These are phyloP conservation scores for Leishmania amazonensis DNA, from an alignment of 208 protist genomes.

Conservation along the genomic window DNA sequence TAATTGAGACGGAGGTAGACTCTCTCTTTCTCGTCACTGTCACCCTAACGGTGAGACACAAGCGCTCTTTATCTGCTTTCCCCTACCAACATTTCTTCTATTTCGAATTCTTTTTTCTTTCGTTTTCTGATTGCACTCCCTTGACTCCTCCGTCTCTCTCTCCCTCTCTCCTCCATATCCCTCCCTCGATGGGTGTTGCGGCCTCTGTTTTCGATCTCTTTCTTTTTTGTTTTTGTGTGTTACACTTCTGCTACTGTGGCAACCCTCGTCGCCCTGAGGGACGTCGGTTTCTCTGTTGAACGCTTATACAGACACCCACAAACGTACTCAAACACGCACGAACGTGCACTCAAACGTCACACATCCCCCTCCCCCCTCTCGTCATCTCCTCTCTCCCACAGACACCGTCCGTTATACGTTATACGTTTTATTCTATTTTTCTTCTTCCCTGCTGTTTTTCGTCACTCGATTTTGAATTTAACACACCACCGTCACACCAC, in stretches of 20 bases:
- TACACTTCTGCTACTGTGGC: neutral
- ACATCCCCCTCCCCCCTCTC: neutral
- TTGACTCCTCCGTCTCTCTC: neutral
- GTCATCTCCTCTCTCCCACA: neutral
- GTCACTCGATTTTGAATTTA: neutral
- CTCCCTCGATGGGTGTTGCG: neutral
- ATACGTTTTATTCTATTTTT: neutral
- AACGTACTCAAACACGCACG: neutral
- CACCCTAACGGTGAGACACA: neutral
- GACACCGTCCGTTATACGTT: neutral
- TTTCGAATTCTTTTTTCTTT: neutral
- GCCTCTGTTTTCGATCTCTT: neutral
- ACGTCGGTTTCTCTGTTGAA: neutral
- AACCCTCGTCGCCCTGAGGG: neutral
- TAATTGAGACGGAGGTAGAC: neutral
- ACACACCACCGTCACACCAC: neutral
- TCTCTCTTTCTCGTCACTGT: neutral
- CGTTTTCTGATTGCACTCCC: neutral
- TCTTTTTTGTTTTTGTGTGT: neutral
- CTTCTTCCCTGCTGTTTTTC: neutral
- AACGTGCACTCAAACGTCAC: neutral
- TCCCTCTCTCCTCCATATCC: neutral
- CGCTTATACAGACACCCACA: neutral
- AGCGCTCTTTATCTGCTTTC: neutral
- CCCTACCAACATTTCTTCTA: neutral